phyloP scores from a whole-genome alignment of 176 grass and related monocot genomes.

The Zea luxurians region DNA sequence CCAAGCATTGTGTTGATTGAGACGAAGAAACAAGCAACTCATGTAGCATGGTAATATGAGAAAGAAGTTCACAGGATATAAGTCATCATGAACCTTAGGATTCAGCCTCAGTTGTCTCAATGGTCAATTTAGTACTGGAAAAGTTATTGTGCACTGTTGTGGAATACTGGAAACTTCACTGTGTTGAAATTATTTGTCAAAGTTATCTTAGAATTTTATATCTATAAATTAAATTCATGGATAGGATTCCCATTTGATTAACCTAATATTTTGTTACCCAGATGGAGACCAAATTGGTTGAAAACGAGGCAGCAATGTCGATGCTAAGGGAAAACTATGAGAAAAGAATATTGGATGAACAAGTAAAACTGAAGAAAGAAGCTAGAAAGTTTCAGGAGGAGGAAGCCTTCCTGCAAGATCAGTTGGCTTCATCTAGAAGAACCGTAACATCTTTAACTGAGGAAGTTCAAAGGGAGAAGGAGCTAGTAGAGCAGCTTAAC shows the following conservation, averaged over 20 bases:
- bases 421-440: conserved; percentile 57
- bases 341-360: conserved; percentile 56
- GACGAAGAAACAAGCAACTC: conserved; percentile 9
- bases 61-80: not conserved
- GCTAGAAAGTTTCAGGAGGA: conserved; percentile 64
- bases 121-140: conserved; percentile 12
- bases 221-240: conserved; percentile 1
- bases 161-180: conserved; percentile 17
- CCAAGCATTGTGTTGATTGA: conserved; percentile 19
- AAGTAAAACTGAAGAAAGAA: conserved; percentile 64
- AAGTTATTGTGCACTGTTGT: conserved; percentile 8
- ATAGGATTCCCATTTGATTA: conserved; percentile 17
- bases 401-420: conserved; percentile 57
- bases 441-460: conserved; percentile 55
- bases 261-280: conserved; percentile 35
- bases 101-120: not conserved
- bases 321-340: conserved; percentile 79
- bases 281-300: conserved; percentile 78
- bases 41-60: not conserved
- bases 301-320: conserved; percentile 70
- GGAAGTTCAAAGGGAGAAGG: conserved; percentile 65
- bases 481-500: conserved; percentile 61
- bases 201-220: conserved; percentile 11
- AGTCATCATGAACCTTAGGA: conserved; percentile 5
- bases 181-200: conserved; percentile 15